These are phyloP conservation scores for Ceriops zippeliana DNA, from an alignment of 345 rosid species.

Conservation along the genomic window DNA sequence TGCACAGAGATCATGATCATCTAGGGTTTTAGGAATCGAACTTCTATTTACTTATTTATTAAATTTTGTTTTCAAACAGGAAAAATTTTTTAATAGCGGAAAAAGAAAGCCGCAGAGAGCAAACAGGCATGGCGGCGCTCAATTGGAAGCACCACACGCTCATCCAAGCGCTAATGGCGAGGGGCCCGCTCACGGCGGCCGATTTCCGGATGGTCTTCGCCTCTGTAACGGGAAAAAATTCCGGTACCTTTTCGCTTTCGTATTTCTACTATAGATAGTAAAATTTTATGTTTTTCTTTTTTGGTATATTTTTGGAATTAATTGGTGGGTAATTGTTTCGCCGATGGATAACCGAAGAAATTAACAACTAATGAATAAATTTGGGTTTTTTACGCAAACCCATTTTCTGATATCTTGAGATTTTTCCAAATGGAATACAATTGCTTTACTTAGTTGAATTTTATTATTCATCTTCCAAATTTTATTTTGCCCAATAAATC, in stretches of 20 bases:
- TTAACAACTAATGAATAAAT: too few species aligned
- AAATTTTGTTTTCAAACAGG: too few species aligned
- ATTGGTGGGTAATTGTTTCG: not conserved
- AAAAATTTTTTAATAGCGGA: too few species aligned
- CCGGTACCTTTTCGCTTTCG: slow-evolving; percentile 37
- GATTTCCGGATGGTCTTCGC: slow-evolving; percentile 65
- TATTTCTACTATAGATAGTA: not conserved
- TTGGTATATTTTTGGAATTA: not conserved
- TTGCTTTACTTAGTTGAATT: not conserved
- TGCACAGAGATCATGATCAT: too few species aligned
- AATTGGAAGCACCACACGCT: slow-evolving; percentile 76
- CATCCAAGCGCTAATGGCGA: slow-evolving; percentile 71
- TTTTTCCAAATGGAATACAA: not conserved
- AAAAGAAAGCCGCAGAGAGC: too few species aligned
- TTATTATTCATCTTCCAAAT: too few species aligned
- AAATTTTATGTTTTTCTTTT: not conserved
- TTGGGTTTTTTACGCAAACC: too few species aligned
- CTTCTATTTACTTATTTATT: too few species aligned
- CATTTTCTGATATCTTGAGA: too few species aligned
- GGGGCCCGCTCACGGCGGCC: slow-evolving; percentile 75
- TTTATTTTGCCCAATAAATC: too few species aligned
- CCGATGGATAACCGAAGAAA: too few species aligned
- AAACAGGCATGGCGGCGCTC: slow-evolving; percentile 43
- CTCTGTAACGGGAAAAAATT: slow-evolving; percentile 51
- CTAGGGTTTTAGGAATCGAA: too few species aligned